phyloP scores from a whole-genome alignment of 1,284 basidiomycete genomes.

The Abortiporus biennis region DNA sequence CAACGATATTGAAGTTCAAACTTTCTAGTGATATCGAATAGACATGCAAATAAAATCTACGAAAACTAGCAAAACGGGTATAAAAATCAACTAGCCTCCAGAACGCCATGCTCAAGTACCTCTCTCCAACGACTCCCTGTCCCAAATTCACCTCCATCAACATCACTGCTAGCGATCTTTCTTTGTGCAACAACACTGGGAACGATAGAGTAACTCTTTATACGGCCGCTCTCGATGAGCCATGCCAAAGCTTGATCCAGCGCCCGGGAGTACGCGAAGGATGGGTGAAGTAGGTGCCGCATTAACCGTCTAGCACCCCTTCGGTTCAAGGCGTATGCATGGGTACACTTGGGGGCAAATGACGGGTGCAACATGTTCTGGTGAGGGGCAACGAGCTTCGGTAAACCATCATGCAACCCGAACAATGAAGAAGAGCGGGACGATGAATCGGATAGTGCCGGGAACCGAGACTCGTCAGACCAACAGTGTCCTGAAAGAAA shows the following conservation, averaged over 20 bases:
- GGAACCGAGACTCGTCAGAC: conserved; percentile 50
- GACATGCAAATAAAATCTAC: too few species aligned
- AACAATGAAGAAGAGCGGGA: not conserved
- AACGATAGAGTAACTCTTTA: conserved; percentile 56
- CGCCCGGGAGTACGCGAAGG: conserved; percentile 72
- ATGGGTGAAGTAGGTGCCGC: conserved; percentile 47
- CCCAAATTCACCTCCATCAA: conserved; percentile 32
- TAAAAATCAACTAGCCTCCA: too few species aligned
- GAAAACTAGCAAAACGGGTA: too few species aligned
- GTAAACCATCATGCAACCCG: too few species aligned
- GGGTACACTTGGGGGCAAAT: conserved; percentile 57
- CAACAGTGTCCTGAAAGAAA: conserved; percentile 68
- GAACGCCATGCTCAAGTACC: conserved; percentile 40
- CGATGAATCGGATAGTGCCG: conserved; percentile 4
- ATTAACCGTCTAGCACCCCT: conserved; percentile 49
- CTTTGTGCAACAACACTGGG: conserved; percentile 60
- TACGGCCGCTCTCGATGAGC: conserved; percentile 49
- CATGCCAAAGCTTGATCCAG: conserved; percentile 71
- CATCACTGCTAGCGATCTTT: conserved; percentile 49
- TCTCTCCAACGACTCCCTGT: conserved; percentile 54
- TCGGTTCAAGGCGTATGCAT: conserved; percentile 56
- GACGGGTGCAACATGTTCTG: conserved; percentile 42
- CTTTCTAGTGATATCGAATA: too few species aligned
- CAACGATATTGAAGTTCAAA: too few species aligned
- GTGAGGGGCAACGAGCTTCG: too few species aligned